phyloP scores from a whole-genome alignment of 2,329 filamentous ascomycete genomes.

The Colletotrichum scovillei region DNA sequence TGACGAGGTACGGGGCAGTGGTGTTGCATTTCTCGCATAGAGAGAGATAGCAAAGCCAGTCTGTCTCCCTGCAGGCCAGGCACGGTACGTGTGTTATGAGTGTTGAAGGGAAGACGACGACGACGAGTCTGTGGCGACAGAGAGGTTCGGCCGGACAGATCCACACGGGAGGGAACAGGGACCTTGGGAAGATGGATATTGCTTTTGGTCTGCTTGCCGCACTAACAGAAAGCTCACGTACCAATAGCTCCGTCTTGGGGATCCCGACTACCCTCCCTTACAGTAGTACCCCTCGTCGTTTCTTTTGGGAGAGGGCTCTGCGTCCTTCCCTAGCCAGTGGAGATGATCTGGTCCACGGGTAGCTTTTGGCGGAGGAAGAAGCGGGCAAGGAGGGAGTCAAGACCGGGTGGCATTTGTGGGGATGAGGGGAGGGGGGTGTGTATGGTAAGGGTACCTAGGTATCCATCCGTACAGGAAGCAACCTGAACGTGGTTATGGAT shows the following conservation, averaged over 20 bases:
- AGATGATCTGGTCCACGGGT: conserved; percentile 23
- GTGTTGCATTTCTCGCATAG: conserved; percentile 36
- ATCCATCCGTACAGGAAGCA: background rate
- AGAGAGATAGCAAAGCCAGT: conserved; percentile 14
- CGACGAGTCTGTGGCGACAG: conserved; percentile 32
- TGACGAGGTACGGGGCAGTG: conserved; percentile 24
- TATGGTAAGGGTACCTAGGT: background rate
- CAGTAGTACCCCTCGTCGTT: conserved; percentile 36
- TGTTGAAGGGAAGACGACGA: conserved; percentile 16
- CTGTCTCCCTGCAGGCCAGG: conserved; percentile 31
- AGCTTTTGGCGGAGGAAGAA: conserved; percentile 32
- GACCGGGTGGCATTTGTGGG: conserved; percentile 37
- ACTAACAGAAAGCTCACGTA: conserved; percentile 36
- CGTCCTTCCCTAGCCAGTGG: conserved; percentile 26
- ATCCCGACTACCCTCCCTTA: conserved; percentile 36
- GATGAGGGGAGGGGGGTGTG: conserved; percentile 15
- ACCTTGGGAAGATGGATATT: conserved; percentile 32
- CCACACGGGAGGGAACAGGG: conserved; percentile 34
- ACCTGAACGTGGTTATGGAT: background rate
- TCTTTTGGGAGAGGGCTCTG: conserved; percentile 35
- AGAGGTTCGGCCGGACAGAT: conserved; percentile 24
- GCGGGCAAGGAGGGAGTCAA: conserved; percentile 19
- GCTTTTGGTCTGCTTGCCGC: conserved; percentile 37
- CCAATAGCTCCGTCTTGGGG: conserved; percentile 35
- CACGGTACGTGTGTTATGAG: conserved; percentile 24